Percentiles rank a stretch among this genome's conserved stretches.
These are phyloP conservation scores for Astrocystis sublimbata DNA, from an alignment of 495 filamentous ascomycete species.

Conservation along the genomic window DNA sequence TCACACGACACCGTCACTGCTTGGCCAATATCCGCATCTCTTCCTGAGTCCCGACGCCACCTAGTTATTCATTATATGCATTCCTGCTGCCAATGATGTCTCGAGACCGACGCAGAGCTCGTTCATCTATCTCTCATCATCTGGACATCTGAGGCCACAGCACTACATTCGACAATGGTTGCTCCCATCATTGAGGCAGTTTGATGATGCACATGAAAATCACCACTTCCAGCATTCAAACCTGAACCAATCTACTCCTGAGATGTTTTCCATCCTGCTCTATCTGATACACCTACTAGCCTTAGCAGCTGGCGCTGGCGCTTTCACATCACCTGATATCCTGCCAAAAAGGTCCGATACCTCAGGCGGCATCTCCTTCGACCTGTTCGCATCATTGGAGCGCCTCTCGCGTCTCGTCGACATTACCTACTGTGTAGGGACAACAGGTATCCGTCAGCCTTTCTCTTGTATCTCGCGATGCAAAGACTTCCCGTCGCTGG, in stretches of 20 bases:
- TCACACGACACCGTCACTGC: slow-evolving; percentile 6
- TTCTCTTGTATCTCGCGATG: slow-evolving; percentile 87
- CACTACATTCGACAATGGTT: not conserved
- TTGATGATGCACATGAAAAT: not conserved
- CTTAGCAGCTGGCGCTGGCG: slow-evolving; percentile 2
- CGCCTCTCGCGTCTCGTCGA: slow-evolving; percentile 87
- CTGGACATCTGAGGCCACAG: not conserved
- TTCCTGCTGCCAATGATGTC: not conserved
- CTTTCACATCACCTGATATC: slow-evolving; percentile 16
- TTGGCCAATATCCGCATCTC: too few relatives aligned
- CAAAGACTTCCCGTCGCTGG: slow-evolving; percentile 73
- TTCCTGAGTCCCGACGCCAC: too few relatives aligned
- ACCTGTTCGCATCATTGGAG: slow-evolving; percentile 79
- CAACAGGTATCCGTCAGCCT: slow-evolving; percentile 72
- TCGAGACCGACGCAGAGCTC: not conserved
- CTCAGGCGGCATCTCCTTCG: slow-evolving; percentile 52
- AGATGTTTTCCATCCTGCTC: slow-evolving; percentile 9
- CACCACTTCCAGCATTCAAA: not conserved
- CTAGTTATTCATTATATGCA: not conserved
- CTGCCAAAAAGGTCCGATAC: slow-evolving; percentile 22
- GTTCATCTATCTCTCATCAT: too few relatives aligned
- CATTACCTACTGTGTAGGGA: slow-evolving; percentile 90
- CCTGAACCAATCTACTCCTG: not conserved
- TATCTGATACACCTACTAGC: slow-evolving; percentile 7
- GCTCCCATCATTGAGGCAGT: not conserved